Conservation (phyloP, 2,329 filamentous ascomycete species). For the Rhynchosporium graminicola region DNA sequence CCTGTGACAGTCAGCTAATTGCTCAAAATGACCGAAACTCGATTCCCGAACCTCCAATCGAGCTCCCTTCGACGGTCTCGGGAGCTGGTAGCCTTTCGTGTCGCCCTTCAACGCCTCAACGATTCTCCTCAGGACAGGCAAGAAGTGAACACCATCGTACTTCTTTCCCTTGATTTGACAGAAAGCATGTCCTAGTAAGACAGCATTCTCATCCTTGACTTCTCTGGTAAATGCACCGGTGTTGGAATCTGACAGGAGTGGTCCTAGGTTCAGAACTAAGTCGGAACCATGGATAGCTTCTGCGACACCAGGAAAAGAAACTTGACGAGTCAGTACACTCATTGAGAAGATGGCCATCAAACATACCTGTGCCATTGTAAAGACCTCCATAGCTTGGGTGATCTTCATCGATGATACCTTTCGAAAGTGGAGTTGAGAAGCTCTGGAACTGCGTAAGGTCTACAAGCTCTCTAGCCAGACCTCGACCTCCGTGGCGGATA, state of each 20-base stretch:
- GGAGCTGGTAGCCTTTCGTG: slow-evolving; percentile 21
- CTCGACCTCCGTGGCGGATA: slow-evolving; percentile 29
- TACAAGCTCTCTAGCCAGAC: slow-evolving; percentile 43
- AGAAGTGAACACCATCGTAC: slow-evolving; percentile 55
- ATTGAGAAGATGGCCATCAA: background rate
- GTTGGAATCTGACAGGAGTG: slow-evolving; percentile 51
- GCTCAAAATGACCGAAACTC: background rate
- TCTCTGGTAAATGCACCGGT: slow-evolving; percentile 44
- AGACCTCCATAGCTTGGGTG: slow-evolving; percentile 51
- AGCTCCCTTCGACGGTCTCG: slow-evolving; percentile 14
- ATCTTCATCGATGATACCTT: slow-evolving; percentile 52
- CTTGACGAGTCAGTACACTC: slow-evolving; percentile 11
- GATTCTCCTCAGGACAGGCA: slow-evolving; percentile 71
- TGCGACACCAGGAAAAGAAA: slow-evolving; percentile 37
- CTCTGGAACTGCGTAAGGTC: slow-evolving; percentile 49
- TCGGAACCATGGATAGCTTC: slow-evolving; percentile 47
- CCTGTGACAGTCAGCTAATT: background rate
- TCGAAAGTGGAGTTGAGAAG: slow-evolving; percentile 50
- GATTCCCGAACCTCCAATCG: slow-evolving; percentile 24
- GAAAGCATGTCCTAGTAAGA: slow-evolving; percentile 31
- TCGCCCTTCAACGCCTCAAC: slow-evolving; percentile 42
- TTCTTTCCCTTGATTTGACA: slow-evolving; percentile 33
- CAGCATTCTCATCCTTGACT: slow-evolving; percentile 38
- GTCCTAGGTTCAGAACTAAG: slow-evolving; percentile 49
- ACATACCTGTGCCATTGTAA: slow-evolving; percentile 48